Evolutionary conservation across 352 stramenopile genomes (phyloP), one percentile per base, ranked within the genome.

Genomic region (Phytophthora pinifolia): DNA sequence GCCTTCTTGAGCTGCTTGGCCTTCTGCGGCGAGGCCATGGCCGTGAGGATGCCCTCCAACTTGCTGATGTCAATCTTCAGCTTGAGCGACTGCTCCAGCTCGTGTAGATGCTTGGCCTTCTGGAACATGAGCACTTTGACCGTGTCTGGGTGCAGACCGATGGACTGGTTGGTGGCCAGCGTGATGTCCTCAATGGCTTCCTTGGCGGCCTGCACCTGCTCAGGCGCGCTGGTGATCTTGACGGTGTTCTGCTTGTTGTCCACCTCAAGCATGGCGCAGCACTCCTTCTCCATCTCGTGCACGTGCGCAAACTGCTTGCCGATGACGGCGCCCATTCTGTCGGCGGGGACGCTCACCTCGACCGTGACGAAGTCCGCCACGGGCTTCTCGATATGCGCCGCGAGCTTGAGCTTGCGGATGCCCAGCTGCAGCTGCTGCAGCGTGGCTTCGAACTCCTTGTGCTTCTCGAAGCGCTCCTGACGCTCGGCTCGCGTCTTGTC

Each of bases 71-170:
- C 78, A 43, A 90, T 75, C 51, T 88, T 87, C 18, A 90, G 54
- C 27, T 73, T 70, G 0, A 81, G 66, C 12, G 52, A 62, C 47
- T 77, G 70, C 55, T 90, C 76, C 50, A 92, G 52, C 31, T 83
- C 79, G 34, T 88, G 79, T 34, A 92, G 44, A 32, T 86, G 72
- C 53, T 88, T 88, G 42, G 73, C 73, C 57, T 89, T 84, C 52
- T 90, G 79, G 44, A 82, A 76, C 67, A 92, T 72, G 31, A 92
- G 64, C 61, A 92, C 54, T 39, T 90, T 89, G 38, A 92, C 67
- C 17, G 79, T 84, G 37, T 92, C 79, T 1, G 83, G 83, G 58
- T 89, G 83, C 15, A 92, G 62, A 10, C 79, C 83, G n/a, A 92
- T 76, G 25, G 73, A 70, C 39, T 89, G 74, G 29, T 60, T 79